phyloP scores from a whole-genome alignment of 768 basidiomycete species.

The Cubamyces lactineus region DNA sequence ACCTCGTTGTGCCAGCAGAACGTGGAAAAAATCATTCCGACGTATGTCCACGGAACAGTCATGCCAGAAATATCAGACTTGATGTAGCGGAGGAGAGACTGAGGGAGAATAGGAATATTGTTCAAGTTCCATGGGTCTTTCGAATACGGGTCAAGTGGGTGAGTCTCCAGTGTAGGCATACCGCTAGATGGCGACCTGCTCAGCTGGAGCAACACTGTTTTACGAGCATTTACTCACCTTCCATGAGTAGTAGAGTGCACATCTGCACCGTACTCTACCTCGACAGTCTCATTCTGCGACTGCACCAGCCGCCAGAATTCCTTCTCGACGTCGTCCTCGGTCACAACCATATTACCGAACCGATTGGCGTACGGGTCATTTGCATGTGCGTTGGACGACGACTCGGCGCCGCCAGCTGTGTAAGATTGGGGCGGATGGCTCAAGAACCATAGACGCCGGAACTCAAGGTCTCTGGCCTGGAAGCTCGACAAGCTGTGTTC shows the following conservation, averaged over 20 bases:
- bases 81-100: conserved; percentile 94
- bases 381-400: conserved; percentile 9
- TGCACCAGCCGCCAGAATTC: conserved; percentile 99
- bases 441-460: conserved; percentile 87
- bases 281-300: conserved; percentile 86
- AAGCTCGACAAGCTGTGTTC: conserved; percentile 93
- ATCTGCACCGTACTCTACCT: conserved; percentile 99
- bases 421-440: conserved; percentile 62
- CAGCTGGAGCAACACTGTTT: conserved; percentile 6
- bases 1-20: conserved; percentile 99
- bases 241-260: conserved; percentile 97
- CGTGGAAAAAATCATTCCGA: conserved; percentile 98
- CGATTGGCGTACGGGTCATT: conserved; percentile 54
- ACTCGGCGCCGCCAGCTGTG: conserved; percentile 17
- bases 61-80: conserved; percentile 99
- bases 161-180: conserved; percentile 94
- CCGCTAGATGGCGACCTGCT: conserved; percentile 54
- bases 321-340: conserved; percentile 88
- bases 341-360: conserved; percentile 64
- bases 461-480: conserved; percentile 87
- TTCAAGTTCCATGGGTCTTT: conserved; percentile 97
- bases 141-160: conserved; percentile 85
- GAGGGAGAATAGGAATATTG: conserved; percentile 91
- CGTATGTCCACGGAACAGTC: conserved; percentile 99
- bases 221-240: conserved; percentile 58